phyloP scores from a whole-genome alignment of 1,284 basidiomycete species.

The Stygiomarasmius scandens region DNA sequence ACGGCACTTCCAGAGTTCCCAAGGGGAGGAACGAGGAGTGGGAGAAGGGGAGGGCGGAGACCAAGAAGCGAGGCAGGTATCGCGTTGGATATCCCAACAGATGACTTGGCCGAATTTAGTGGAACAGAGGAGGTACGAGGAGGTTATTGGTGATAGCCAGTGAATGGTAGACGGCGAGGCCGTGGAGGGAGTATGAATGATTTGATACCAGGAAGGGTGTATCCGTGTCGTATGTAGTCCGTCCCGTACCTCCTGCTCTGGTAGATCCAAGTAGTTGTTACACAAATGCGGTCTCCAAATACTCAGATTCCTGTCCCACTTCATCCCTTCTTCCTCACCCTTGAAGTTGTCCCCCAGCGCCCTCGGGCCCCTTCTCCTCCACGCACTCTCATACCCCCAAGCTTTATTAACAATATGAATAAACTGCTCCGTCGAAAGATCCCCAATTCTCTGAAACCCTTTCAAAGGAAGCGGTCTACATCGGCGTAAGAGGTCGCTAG shows the following conservation, averaged over 20 bases:
- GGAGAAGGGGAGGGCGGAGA: too few relatives aligned
- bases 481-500: conserved; percentile 58
- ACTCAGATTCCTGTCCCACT: neutral
- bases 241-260: too few relatives aligned
- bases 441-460: conserved; percentile 66
- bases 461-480: conserved; percentile 68
- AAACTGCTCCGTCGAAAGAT: conserved; percentile 61
- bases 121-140: conserved; percentile 70
- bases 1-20: conserved; percentile 77
- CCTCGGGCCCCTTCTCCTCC: conserved; percentile 59
- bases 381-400: conserved; percentile 59
- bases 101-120: conserved; percentile 76
- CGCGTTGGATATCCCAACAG: conserved; percentile 70
- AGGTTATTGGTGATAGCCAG: conserved; percentile 75
- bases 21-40: too few relatives aligned
- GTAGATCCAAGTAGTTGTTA: conserved; percentile 21
- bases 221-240: conserved; percentile 31
- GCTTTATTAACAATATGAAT: conserved; percentile 64
- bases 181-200: conserved; percentile 57
- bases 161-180: conserved; percentile 41
- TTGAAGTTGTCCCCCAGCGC: conserved; percentile 37
- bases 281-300: neutral
- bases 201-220: conserved; percentile 58
- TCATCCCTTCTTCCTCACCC: conserved; percentile 19
- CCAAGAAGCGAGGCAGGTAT: conserved; percentile 66